Evolutionary conservation across 139 green algal genomes (phyloP), one percentile per base, ranked within the genome.

Genomic region (Nannochloris sp.): DNA sequence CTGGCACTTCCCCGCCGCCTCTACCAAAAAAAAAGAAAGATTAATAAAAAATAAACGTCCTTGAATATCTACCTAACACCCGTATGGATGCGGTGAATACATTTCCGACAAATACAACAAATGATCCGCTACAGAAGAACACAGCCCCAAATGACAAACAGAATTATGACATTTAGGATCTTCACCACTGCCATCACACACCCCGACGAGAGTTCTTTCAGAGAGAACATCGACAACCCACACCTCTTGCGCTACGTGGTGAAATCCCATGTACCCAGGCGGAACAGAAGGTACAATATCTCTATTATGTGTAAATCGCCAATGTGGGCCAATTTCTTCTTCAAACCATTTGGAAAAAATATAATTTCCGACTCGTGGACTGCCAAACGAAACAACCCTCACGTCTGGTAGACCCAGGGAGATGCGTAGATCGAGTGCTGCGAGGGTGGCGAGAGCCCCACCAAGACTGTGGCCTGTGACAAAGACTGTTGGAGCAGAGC

Each of bases 261-360:
- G 78, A 64, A 90, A 96, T 10, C 87, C 87, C 51, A 93, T 77
- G 47, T 83, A 70, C 48, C 68, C 54, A 0, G 72, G 78, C 4
- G 90, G 88, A 59, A 93, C 70, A 10, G 65, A 82, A 12, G 90
- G 90, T 67, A 97, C 90, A n/a, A 95, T 84, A 70, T 97, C 90
- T 2, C 86, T 69, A 55, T 90, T 85, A 73, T 97, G 90, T 1
- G 90, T 97, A 60, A 97, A 87, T 3, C 90, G 68, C 76, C 82
- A 87, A 31, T 70, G 82, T 56, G 78, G 67, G 68, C 42, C 45
- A 23, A 81, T 67, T 15, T 57, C 59, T 35, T 62, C 54, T 24
- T 65, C 29, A 45, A 87, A 72, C 58, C 88, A 85, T 36, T 75
- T 36, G 0, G 78, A 60, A 61, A 93, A 96, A 0, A 74, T 65